These are phyloP conservation scores for Adansonia rubrostipa DNA, from an alignment of 441 rosid species.

Conservation along the genomic window DNA sequence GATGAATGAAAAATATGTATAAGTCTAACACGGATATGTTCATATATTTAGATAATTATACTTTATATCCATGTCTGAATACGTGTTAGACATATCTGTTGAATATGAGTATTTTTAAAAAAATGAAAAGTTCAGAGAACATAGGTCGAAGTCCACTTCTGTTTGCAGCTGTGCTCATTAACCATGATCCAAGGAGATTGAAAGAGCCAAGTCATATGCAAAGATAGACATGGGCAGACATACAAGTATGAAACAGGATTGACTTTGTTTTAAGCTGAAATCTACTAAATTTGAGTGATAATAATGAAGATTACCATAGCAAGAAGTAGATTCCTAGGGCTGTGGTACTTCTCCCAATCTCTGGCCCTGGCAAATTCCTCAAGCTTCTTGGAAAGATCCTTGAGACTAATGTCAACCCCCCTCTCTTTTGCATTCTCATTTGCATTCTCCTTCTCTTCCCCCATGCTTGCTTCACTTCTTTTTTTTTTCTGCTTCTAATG, in stretches of 20 bases:
- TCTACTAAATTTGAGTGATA: not conserved
- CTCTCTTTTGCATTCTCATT: constrained; percentile 17
- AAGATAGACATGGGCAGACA: not conserved
- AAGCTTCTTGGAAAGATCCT: constrained; percentile 48
- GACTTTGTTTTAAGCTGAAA: not conserved
- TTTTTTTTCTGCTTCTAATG: not conserved
- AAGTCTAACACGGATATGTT: too few species aligned
- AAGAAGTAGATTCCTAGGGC: constrained; percentile 63
- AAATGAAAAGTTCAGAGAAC: too few species aligned
- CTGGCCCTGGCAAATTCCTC: constrained; percentile 56
- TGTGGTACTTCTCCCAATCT: constrained; percentile 56
- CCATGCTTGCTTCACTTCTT: constrained; percentile 30
- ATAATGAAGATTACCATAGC: constrained; percentile 43
- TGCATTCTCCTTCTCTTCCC: constrained; percentile 35
- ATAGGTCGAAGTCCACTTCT: not conserved
- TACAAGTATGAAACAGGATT: not conserved
- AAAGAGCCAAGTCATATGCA: not conserved
- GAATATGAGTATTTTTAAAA: too few species aligned
- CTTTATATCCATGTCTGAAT: too few species aligned
- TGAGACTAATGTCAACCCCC: constrained; percentile 46
- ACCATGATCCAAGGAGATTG: not conserved
- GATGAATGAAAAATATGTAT: too few species aligned
- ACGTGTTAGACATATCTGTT: too few species aligned
- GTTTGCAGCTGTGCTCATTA: not conserved
- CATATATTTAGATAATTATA: too few species aligned